A percentile compares a stretch with the other conserved stretches of the same genome.
These are phyloP conservation scores for Tirmania nivea DNA, from an alignment of 495 filamentous ascomycete genomes.

Conservation along the genomic window DNA sequence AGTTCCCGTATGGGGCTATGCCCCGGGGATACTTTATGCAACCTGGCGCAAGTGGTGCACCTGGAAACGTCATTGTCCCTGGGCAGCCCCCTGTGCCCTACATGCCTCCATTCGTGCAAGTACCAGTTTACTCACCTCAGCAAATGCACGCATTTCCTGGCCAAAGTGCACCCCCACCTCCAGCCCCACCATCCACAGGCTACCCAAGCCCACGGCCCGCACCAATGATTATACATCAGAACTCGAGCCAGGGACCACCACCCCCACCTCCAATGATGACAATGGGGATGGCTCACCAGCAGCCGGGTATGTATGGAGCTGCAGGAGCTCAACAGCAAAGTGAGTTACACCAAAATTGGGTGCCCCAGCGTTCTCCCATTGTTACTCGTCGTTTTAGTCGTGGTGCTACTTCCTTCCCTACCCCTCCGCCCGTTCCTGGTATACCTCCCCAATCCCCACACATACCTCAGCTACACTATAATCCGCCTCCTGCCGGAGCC, in stretches of 20 bases:
- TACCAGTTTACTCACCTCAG: constrained; percentile 43
- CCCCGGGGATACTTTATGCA: constrained; percentile 28
- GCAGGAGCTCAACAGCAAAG: constrained; percentile 19
- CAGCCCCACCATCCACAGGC: constrained; percentile 32
- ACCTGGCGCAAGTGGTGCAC: constrained; percentile 26
- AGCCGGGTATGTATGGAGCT: constrained; percentile 17
- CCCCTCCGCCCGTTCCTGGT: constrained; percentile 10
- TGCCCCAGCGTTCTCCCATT: constrained; percentile 17
- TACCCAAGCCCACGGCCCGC: constrained; percentile 45
- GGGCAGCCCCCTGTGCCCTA: constrained; percentile 36
- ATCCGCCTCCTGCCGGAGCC: constrained; percentile 13
- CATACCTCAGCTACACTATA: constrained; percentile 7
- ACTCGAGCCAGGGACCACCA: constrained; percentile 17
- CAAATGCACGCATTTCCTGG: constrained; percentile 36
- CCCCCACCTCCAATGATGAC: constrained; percentile 20
- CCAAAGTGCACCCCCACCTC: constrained; percentile 32
- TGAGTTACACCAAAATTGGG: constrained; percentile 17
- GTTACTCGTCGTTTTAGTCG: constrained; percentile 8
- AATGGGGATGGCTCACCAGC: constrained; percentile 18
- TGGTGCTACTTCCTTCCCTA: constrained; percentile 9
- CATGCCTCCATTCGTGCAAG: constrained; percentile 30
- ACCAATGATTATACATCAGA: constrained; percentile 51
- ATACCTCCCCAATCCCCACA: constrained; percentile 9
- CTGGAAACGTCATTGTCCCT: constrained; percentile 37
- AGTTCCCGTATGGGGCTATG: constrained; percentile 14